Evolutionary conservation across 2,329 filamentous ascomycete species (phyloP).

Genomic region (Cytospora schulzeri): DNA sequence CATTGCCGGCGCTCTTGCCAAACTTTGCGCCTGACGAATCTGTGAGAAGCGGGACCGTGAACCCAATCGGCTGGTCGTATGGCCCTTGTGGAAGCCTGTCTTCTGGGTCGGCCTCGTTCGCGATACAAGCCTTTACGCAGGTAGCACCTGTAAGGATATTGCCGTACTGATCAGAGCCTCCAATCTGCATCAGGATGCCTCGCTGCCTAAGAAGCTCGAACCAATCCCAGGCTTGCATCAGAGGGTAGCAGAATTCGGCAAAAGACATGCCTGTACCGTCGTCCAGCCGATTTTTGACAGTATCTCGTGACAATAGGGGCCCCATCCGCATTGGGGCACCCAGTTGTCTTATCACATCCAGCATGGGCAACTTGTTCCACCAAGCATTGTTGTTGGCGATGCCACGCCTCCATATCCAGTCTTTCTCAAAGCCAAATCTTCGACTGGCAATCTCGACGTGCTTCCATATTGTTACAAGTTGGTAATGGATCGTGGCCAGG

Average conservation of each 20-base stretch:
- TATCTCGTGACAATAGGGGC: constrained; percentile 85
- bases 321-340: constrained; percentile 77
- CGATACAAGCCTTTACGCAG: constrained; percentile 74
- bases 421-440: constrained; percentile 64
- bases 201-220: constrained; percentile 76
- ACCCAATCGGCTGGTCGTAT: constrained; percentile 69
- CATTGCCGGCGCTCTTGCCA: constrained; percentile 92
- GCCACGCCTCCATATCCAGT: constrained; percentile 67
- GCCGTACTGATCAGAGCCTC: constrained; percentile 93
- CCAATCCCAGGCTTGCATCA: constrained; percentile 96
- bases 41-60: constrained; percentile 89
- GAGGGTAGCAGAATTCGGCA: constrained; percentile 88
- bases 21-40: constrained; percentile 87
- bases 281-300: constrained; percentile 76
- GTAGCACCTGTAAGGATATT: constrained; percentile 94
- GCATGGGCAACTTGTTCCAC: constrained; percentile 71
- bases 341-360: constrained; percentile 74
- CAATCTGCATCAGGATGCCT: constrained; percentile 81
- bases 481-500: constrained; percentile 67
- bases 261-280: constrained; percentile 91
- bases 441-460: constrained; percentile 69
- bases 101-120: constrained; percentile 52
- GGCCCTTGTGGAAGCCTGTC: constrained; percentile 44
- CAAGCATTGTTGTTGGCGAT: constrained; percentile 83
- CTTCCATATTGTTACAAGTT: constrained; percentile 71